A percentile compares a stretch with the other conserved stretches of the same genome.
phyloP scores from a whole-genome alignment of 352 stramenopile genomes.

The Chrysophaeum taylorii region DNA sequence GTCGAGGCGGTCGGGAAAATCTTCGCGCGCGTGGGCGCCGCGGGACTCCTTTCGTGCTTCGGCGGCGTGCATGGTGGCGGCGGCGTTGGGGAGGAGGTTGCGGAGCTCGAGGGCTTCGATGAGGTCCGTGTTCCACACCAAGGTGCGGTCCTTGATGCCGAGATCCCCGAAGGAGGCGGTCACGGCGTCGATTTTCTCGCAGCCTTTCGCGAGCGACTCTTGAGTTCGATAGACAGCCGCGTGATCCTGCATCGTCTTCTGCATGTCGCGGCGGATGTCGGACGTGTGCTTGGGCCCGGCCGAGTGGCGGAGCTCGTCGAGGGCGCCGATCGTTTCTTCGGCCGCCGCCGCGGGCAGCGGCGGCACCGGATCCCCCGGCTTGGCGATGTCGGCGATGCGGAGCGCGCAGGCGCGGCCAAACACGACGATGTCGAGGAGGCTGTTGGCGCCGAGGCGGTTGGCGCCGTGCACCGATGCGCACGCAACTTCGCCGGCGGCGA shows the following conservation, averaged over 20 bases:
- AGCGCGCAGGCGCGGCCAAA: constrained; percentile 85
- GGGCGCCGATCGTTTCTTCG: constrained; percentile 63
- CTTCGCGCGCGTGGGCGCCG: constrained; percentile 87
- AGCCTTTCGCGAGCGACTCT: constrained; percentile 63
- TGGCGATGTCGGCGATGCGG: constrained; percentile 80
- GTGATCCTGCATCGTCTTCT: constrained; percentile 74
- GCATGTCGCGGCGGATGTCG: constrained; percentile 67
- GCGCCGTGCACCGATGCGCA: constrained; percentile 88
- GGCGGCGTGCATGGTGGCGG: constrained; percentile 84
- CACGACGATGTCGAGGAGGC: constrained; percentile 91
- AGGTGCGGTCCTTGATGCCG: constrained; percentile 78
- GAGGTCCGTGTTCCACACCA: constrained; percentile 95
- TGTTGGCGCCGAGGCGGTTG: constrained; percentile 80
- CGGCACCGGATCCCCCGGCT: constrained; percentile 68
- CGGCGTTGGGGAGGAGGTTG: constrained; percentile 79
- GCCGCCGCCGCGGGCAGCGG: constrained; percentile 65
- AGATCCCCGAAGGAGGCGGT: constrained; percentile 79
- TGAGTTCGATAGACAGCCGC: constrained; percentile 71
- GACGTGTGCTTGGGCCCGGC: constrained; percentile 60
- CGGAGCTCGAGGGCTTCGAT: constrained; percentile 88
- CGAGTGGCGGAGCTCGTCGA: constrained; percentile 76
- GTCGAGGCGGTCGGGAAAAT: constrained; percentile 83
- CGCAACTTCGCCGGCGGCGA: constrained; percentile 83
- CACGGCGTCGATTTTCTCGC: constrained; percentile 67
- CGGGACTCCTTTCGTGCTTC: constrained; percentile 84